Base-by-base conservation (phyloP, 2,329 filamentous ascomycete genomes). In the Trichoderma sp. region DNA sequence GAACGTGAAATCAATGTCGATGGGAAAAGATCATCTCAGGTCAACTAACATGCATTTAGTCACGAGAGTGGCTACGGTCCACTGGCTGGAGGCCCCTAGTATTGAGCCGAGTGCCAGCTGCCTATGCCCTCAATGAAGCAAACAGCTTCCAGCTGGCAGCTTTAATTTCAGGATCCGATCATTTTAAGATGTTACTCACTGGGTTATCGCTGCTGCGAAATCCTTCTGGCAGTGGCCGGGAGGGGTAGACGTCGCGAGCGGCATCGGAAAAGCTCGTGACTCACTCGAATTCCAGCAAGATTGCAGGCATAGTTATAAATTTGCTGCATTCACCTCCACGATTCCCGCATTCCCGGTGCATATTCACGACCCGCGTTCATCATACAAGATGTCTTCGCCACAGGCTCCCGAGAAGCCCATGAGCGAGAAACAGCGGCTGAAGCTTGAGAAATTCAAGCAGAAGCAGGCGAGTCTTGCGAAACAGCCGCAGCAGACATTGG, bases 401-500 rank as follows among this genome's bases (percentile, higher is more conserved):
- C 24, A 30, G 51, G 51, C 51, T 4, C 8, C 26, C 7, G 51
- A 28, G 14, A 54, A 54, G 51, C 51, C 51, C 13, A 54, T 54
- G 14, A 54, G 13, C 51, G 51, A 54, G 21, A 54, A 54, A 4
- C 51, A 54, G 14, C 24, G 51, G 7, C 51, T 28, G 24, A 54
- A 54, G 8, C 24, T 54, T 28, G 51, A 54, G 24, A 54, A 54
- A 54, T 54, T 54, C 51, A 66, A 66, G 63, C 26, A 39, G 21
- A 28, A 28, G 13, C 43, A 66, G 30, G 28, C 28, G 51, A 54
- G 11, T 30, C 51, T 54, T 14, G 49, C 52, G 18, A 28, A 37
- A 21, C 28, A 34, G 81, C 83, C 7, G 75, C 78, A 18, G 75
- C 79, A 68, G 75, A 79, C 82, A 66, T 89, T 90, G 76, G 89